A percentile compares a stretch with the other conserved stretches of the same genome.
Conservation (phyloP, 371 early-diverging fungal species). For the Conidiobolus coronatus region DNA sequence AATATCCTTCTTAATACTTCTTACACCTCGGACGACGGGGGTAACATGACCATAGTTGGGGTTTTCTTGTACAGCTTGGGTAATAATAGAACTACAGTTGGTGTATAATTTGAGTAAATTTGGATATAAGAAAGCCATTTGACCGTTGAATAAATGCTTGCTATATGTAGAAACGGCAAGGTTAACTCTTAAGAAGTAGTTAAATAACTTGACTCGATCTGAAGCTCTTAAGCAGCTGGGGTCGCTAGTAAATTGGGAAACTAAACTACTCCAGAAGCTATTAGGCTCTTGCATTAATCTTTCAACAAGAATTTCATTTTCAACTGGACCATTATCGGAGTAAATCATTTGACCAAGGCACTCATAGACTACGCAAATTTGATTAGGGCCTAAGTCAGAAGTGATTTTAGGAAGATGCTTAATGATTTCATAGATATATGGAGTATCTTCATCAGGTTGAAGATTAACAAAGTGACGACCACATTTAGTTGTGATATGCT, state of each 20-base stretch:
- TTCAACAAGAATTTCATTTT: conserved; percentile 55
- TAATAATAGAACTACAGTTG: conserved; percentile 62
- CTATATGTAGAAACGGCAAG: conserved; percentile 73
- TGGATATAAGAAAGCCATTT: conserved; percentile 66
- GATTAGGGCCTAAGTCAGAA: conserved; percentile 67
- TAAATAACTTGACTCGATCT: conserved; percentile 62
- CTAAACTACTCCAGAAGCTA: conserved; percentile 31
- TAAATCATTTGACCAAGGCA: conserved; percentile 90
- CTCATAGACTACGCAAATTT: conserved; percentile 91
- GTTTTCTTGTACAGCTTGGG: conserved; percentile 15
- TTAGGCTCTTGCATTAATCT: conserved; percentile 81
- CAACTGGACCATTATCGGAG: conserved; percentile 43
- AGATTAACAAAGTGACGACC: conserved; percentile 71
- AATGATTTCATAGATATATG: conserved; percentile 90
- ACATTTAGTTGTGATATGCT: conserved; percentile 94
- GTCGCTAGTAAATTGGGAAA: conserved; percentile 64
- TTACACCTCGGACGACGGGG: conserved; percentile 71
- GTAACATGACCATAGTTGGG: conserved; percentile 32
- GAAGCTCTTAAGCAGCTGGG: conserved; percentile 47
- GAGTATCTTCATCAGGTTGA: conserved; percentile 53
- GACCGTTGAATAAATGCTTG: conserved; percentile 63
- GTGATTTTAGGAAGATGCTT: conserved; percentile 51
- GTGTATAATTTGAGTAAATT: conserved; percentile 78
- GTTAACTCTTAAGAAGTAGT: conserved; percentile 86
- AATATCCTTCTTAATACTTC: conserved; percentile 88